These are phyloP conservation scores for Xylariaceae sp. DNA, from an alignment of 2,329 filamentous ascomycete species.

Conservation along the genomic window DNA sequence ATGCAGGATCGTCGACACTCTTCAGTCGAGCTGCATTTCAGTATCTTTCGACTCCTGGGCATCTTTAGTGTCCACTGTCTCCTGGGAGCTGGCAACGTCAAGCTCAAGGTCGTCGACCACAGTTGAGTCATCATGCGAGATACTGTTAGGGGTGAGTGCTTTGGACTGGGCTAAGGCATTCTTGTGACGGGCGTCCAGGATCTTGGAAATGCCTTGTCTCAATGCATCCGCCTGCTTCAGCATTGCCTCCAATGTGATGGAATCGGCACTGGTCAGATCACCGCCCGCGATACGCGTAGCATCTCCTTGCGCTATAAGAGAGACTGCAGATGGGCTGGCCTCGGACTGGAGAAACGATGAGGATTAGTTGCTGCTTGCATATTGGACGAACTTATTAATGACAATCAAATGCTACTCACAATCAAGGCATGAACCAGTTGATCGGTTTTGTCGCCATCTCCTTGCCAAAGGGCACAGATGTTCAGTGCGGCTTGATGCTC, in stretches of 20 bases:
- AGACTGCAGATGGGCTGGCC: slow-evolving; percentile 44
- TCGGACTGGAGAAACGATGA: slow-evolving; percentile 35
- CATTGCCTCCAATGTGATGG: slow-evolving; percentile 46
- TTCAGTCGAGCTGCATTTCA: slow-evolving; percentile 29
- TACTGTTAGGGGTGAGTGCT: slow-evolving; percentile 16
- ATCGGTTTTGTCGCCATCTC: slow-evolving; percentile 48
- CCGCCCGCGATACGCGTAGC: slow-evolving; percentile 41
- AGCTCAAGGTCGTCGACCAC: slow-evolving; percentile 20
- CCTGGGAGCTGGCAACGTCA: slow-evolving; percentile 9
- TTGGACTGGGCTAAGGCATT: slow-evolving; percentile 9
- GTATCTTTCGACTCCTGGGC: slow-evolving; percentile 12
- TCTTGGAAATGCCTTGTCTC: slow-evolving; percentile 39
- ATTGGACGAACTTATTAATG: too few species aligned
- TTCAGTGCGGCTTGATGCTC: slow-evolving; percentile 67
- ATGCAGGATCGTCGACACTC: neutral
- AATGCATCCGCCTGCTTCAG: slow-evolving; percentile 47
- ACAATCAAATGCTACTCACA: slow-evolving; percentile 46
- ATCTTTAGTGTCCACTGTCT: slow-evolving; percentile 7
- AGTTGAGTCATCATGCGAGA: slow-evolving; percentile 17
- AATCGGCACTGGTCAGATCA: slow-evolving; percentile 42
- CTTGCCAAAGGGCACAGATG: slow-evolving; percentile 55
- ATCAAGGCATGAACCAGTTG: slow-evolving; percentile 60
- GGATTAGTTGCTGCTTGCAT: neutral
- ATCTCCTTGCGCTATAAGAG: slow-evolving; percentile 49
- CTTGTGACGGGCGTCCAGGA: slow-evolving; percentile 30